Evolutionary conservation across 768 basidiomycete genomes (phyloP).

Genomic region (Grammothele lineata): DNA sequence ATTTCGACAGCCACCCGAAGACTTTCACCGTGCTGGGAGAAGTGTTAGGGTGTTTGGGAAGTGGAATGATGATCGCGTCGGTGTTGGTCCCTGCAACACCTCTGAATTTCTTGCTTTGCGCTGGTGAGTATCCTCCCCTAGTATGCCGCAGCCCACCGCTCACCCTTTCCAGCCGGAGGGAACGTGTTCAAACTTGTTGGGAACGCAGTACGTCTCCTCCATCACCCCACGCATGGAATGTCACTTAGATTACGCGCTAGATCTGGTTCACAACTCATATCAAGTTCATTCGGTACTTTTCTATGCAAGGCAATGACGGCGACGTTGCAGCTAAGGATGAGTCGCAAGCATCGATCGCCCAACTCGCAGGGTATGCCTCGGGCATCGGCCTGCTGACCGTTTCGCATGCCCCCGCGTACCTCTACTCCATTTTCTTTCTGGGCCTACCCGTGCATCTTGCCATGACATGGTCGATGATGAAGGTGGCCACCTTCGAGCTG

Average conservation of each 20-base stretch:
- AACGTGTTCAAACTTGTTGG: conserved; percentile 28
- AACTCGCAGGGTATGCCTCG: conserved; percentile 23
- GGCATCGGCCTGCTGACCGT: conserved; percentile 25
- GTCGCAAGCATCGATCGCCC: conserved; percentile 26
- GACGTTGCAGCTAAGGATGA: conserved; percentile 28
- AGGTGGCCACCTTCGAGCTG: conserved; percentile 25
- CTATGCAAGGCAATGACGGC: conserved; percentile 23
- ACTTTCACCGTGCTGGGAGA: conserved; percentile 24
- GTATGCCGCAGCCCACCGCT: background rate
- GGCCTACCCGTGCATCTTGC: conserved; percentile 20
- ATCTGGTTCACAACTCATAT: conserved; percentile 28
- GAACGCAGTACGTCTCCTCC: conserved; percentile 19
- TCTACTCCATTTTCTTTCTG: conserved; percentile 23
- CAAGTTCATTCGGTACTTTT: conserved; percentile 27
- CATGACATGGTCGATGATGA: conserved; percentile 24
- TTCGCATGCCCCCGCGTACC: conserved; percentile 24
- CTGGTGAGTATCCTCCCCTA: conserved; percentile 11
- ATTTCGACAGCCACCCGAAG: conserved; percentile 29
- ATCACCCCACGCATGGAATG: too few species aligned
- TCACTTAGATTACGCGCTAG: conserved; percentile 3
- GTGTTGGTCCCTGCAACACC: conserved; percentile 20
- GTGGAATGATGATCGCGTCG: conserved; percentile 24
- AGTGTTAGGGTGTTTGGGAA: conserved; percentile 18
- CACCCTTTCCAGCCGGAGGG: conserved; percentile 17
- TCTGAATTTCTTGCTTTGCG: conserved; percentile 22